These are phyloP conservation scores for Heliamphora exappendiculata DNA, from an alignment of 148 eudicot species.

Conservation along the genomic window DNA sequence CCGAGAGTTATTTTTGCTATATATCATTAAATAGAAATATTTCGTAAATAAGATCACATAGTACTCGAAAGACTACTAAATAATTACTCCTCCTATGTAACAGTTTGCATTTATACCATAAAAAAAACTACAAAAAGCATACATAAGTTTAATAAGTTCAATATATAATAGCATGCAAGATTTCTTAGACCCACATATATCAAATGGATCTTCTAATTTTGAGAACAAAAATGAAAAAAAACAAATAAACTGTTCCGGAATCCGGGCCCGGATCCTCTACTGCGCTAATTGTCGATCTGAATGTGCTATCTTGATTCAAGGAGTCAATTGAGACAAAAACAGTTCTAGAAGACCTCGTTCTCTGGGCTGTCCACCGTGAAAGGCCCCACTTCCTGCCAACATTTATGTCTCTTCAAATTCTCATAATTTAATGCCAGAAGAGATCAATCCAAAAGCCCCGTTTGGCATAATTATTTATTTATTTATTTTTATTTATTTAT, in stretches of 20 bases:
- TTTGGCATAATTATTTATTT: neutral
- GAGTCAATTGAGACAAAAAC: conserved; percentile 23
- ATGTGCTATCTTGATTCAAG: conserved; percentile 6
- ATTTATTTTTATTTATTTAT: neutral
- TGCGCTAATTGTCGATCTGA: too few species aligned
- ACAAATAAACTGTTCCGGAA: neutral
- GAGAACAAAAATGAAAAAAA: neutral
- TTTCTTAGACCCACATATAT: neutral
- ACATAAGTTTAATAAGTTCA: too few species aligned
- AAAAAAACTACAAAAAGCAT: too few species aligned
- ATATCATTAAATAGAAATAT: too few species aligned
- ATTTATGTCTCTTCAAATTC: neutral
- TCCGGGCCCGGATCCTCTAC: too few species aligned
- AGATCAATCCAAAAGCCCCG: too few species aligned
- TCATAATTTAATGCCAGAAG: neutral
- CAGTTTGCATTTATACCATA: too few species aligned
- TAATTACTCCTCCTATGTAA: too few species aligned
- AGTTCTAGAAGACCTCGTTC: conserved; percentile 27
- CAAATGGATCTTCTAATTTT: neutral
- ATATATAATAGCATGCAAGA: neutral
- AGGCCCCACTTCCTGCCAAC: conserved; percentile 17
- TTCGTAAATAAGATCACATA: too few species aligned
- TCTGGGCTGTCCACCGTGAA: conserved; percentile 22
- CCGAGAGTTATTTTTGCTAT: too few species aligned
- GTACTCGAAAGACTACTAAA: too few species aligned